Percentiles rank a stretch among this genome's conserved stretches.
phyloP scores from a whole-genome alignment of 2,329 filamentous ascomycete genomes.

The Fusarium heterosporum region DNA sequence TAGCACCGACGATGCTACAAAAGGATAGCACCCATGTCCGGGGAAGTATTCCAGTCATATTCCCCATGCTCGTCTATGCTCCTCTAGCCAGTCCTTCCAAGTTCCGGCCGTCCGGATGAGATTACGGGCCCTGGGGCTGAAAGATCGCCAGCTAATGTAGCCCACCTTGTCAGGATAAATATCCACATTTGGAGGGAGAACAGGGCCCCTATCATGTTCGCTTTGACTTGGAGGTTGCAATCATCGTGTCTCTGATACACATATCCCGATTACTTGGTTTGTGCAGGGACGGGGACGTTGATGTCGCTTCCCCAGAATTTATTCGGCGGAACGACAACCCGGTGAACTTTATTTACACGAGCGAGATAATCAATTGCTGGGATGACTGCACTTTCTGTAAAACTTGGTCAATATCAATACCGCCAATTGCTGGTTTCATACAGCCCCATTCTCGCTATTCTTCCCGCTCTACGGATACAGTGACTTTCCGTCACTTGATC shows the following conservation, averaged over 20 bases:
- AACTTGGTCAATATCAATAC: no score
- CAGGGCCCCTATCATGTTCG: not conserved
- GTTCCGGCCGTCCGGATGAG: not conserved
- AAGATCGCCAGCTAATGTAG: not conserved
- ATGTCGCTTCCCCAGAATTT: not conserved
- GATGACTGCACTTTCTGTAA: no score
- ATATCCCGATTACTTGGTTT: conserved; percentile 2
- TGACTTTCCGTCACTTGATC: no score
- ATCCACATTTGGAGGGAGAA: conserved; percentile 5
- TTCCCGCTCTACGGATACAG: no score
- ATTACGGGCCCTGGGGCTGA: not conserved
- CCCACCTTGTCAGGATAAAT: conserved; percentile 2
- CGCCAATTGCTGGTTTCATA: no score
- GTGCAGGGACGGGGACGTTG: not conserved
- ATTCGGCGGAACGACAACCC: not conserved
- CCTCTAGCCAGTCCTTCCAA: not conserved
- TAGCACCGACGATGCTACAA: not conserved
- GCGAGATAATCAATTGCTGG: not conserved
- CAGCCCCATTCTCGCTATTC: no score
- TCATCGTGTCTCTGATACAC: not conserved
- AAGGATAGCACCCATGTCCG: not conserved
- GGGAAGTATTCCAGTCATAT: not conserved
- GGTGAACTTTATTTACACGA: not conserved
- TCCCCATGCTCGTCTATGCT: not conserved
- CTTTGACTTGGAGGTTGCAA: conserved; percentile 2